Evolutionary conservation across 306 rosid genomes (phyloP).

Genomic region (Malus sylvestris): DNA sequence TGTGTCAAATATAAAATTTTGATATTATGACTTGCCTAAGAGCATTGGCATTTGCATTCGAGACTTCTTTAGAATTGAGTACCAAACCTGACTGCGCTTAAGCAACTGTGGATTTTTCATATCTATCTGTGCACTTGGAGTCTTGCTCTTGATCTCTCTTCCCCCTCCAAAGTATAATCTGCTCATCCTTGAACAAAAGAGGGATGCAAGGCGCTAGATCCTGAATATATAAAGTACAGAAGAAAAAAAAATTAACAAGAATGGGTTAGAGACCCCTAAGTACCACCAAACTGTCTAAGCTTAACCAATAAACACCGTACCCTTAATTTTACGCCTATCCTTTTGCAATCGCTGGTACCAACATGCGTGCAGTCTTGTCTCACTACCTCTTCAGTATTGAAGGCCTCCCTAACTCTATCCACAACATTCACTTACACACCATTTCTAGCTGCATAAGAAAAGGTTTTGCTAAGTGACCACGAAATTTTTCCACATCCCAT

Average conservation of each 20-base stretch:
- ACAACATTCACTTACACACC: conserved; percentile 82
- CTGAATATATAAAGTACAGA: conserved; percentile 34
- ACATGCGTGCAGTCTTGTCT: conserved; percentile 77
- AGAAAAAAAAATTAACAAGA: not conserved
- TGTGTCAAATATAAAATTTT: too few relatives aligned
- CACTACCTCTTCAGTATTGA: conserved; percentile 64
- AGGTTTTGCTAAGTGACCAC: not conserved
- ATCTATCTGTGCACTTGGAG: conserved; percentile 17
- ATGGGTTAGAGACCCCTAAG: not conserved
- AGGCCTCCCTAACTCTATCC: conserved; percentile 70
- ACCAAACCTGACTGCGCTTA: not conserved
- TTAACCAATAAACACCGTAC: conserved; percentile 27
- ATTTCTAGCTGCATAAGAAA: conserved; percentile 62
- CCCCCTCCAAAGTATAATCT: conserved; percentile 89
- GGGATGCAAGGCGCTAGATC: conserved; percentile 84
- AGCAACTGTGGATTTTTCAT: not conserved
- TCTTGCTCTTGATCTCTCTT: conserved; percentile 25
- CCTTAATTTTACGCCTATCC: conserved; percentile 71
- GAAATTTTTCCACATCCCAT: not conserved
- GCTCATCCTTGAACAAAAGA: conserved; percentile 82
- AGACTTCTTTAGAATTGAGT: not conserved
- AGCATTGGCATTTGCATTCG: not conserved
- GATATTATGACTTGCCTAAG: not conserved
- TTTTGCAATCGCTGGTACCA: conserved; percentile 79
- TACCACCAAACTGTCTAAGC: not conserved